A percentile compares a stretch with the other conserved stretches of the same genome.
Conservation (phyloP, 2,329 filamentous ascomycete genomes). For the Delphinella strobiligena region DNA sequence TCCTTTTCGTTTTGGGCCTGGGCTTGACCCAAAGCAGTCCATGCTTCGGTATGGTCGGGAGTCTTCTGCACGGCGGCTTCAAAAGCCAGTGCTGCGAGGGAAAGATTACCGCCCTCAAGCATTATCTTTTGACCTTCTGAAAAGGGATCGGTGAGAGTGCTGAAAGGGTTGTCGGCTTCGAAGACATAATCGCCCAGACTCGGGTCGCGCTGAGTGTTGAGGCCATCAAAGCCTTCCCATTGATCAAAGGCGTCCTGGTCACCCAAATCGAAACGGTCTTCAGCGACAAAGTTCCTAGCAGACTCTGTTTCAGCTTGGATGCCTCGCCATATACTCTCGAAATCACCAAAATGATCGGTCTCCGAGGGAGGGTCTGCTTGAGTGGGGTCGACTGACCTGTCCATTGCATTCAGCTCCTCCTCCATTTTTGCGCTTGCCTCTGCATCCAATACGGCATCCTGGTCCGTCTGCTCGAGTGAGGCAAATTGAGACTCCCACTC, state of each 20-base stretch:
- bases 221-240: conserved; percentile 63
- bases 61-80: conserved; percentile 91
- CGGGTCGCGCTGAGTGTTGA: conserved; percentile 64
- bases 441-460: conserved; percentile 39
- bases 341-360: conserved; percentile 63
- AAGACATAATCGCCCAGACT: conserved; percentile 79
- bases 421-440: conserved; percentile 67
- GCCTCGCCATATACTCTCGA: conserved; percentile 79
- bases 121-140: conserved; percentile 90
- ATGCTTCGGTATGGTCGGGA: conserved; percentile 76
- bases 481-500: conserved; percentile 97
- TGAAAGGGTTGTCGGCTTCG: conserved; percentile 86
- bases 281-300: conserved; percentile 54
- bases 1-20: conserved; percentile 99
- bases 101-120: conserved; percentile 85
- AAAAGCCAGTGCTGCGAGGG: conserved; percentile 83
- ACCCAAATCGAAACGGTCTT: conserved; percentile 45
- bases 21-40: conserved; percentile 81
- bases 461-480: conserved; percentile 62
- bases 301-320: conserved; percentile 64
- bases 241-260: conserved; percentile 64
- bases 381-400: conserved; percentile 52
- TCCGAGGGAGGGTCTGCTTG: conserved; percentile 39
- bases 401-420: conserved; percentile 77
- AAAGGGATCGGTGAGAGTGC: conserved; percentile 70